Base-by-base conservation (phyloP, 2,329 filamentous ascomycete species). In the Dactylella cylindrospora region DNA sequence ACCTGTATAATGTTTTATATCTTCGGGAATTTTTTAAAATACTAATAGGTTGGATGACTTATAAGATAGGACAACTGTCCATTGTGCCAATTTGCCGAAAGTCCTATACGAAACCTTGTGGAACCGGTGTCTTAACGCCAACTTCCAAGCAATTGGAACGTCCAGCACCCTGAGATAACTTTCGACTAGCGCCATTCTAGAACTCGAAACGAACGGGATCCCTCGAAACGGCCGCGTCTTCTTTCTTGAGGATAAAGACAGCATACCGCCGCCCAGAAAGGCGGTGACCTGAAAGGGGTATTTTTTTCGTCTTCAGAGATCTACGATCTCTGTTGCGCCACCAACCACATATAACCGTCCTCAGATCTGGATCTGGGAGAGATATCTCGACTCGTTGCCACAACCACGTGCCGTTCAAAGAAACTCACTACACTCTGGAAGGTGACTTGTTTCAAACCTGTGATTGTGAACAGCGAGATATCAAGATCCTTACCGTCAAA, bases 341-440 rank as follows among this genome's bases (percentile, higher is more conserved):
- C 57, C 57, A 62, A 62, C 57, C 17, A n/a, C n/a, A 28, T 40
- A 3, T 22, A 13, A 7, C 28, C 29, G 32, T 54, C 26, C 22
- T 33, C 32, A 22, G 15, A 26, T 23, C 23, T 40, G 20, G 13
- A 36, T 31, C 31, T 26, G 23, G 17, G 29, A 10, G 33, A 38
- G 19, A 25, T 15, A 33, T n/a, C 43, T 45, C 57, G 49, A 62
- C 57, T 62, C 57, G 54, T 41, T 47, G 32, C 32, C 32, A 39
- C 36, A 32, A 44, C 49, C 57, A 62, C 57, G 57, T 54, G 57
- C 43, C n/a, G n/a, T 49, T 44, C 49, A 62, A 62, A 62, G 49
- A 54, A 60, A 35, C 41, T 26, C 17, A 28, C 12, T 23, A 29
- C 49, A 17, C 17, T 44, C n/a, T 52, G 32, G 49, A 54, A 50